These are phyloP conservation scores for Vaccinium darrowii DNA, from an alignment of 148 eudicot genomes.

Conservation along the genomic window DNA sequence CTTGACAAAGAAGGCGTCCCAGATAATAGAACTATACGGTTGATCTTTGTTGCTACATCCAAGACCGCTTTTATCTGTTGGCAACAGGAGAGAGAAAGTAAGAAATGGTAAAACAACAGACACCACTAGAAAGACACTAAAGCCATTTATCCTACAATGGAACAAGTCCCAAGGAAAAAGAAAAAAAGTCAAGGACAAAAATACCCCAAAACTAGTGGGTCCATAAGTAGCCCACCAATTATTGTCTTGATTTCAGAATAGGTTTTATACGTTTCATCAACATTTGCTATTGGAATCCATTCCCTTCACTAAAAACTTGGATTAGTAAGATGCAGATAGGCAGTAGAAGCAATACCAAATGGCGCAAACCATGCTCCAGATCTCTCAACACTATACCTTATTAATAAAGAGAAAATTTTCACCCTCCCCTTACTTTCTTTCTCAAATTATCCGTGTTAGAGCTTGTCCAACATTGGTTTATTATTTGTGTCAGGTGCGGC, in stretches of 20 bases:
- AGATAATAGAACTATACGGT: constrained; percentile 71
- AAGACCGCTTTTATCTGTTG: constrained; percentile 74
- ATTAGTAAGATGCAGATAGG: neutral
- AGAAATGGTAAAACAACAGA: neutral
- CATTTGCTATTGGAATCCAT: neutral
- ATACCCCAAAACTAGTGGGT: neutral
- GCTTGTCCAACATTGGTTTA: too few relatives aligned
- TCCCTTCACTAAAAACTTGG: neutral
- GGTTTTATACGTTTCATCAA: neutral
- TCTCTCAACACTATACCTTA: neutral
- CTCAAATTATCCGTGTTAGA: neutral
- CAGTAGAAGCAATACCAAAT: neutral
- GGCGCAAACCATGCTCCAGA: neutral
- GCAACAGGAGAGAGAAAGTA: constrained; percentile 19
- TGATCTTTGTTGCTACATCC: constrained; percentile 70
- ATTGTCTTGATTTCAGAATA: neutral
- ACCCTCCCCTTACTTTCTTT: neutral
- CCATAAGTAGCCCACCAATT: neutral
- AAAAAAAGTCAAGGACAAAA: neutral
- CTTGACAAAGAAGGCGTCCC: constrained; percentile 99
- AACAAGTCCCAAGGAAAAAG: neutral
- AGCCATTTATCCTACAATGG: neutral
- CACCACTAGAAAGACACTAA: neutral
- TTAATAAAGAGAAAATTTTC: neutral
- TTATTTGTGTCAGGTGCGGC: too few relatives aligned